These are phyloP conservation scores for Hypocreales sp. DNA, from an alignment of 2,329 filamentous ascomycete genomes.

Conservation along the genomic window DNA sequence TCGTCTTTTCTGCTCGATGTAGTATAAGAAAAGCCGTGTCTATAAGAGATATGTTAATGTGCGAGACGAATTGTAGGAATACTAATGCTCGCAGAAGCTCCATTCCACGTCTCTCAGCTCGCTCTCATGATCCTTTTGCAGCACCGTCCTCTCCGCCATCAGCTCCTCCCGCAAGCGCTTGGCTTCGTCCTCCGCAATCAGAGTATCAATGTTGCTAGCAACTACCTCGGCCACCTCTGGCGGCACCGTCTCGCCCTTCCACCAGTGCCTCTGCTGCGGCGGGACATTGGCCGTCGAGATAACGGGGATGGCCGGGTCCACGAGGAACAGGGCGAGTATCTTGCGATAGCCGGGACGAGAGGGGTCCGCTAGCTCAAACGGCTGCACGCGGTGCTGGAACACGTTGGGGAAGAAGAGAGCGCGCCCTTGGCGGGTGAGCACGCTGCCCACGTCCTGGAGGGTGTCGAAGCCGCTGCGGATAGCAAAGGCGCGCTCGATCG, in stretches of 20 bases:
- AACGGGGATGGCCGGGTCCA: slow-evolving; percentile 36
- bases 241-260: slow-evolving; percentile 7
- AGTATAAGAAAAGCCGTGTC: too few species aligned
- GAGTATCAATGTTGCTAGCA: slow-evolving; percentile 7
- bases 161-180: slow-evolving; percentile 9
- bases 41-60: too few species aligned
- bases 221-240: slow-evolving; percentile 9
- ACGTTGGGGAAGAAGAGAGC: slow-evolving; percentile 40
- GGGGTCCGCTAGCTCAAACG: slow-evolving; percentile 35
- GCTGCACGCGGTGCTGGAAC: slow-evolving; percentile 33
- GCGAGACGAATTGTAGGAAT: too few species aligned
- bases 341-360: slow-evolving; percentile 40
- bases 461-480: slow-evolving; percentile 7
- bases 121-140: slow-evolving; percentile 2
- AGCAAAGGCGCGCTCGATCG: slow-evolving; percentile 19
- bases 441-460: slow-evolving; percentile 25
- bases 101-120: slow-evolving; percentile 3
- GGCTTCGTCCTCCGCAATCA: slow-evolving; percentile 8
- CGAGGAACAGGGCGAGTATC: slow-evolving; percentile 43
- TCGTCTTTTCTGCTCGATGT: too few species aligned
- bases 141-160: slow-evolving; percentile 11
- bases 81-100: slow-evolving; percentile 13
- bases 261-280: slow-evolving; percentile 26
- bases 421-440: slow-evolving; percentile 29
- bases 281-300: slow-evolving; percentile 28